Percentiles rank a stretch among this genome's conserved stretches.
Evolutionary conservation across 1,139 yeast genomes (phyloP).

Genomic region (Kodamaea fungicola): DNA sequence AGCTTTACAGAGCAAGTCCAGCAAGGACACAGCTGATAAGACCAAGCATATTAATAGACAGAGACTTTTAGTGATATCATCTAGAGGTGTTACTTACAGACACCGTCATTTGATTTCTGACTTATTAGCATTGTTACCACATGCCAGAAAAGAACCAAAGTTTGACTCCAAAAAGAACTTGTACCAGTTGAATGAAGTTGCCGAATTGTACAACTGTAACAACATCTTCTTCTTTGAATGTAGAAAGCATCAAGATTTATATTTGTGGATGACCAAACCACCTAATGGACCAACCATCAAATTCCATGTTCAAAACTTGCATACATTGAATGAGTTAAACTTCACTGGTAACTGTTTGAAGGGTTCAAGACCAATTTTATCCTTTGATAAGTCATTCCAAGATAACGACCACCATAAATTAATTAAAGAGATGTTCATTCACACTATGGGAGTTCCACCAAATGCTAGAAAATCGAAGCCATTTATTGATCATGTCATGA

Average conservation of each 20-base stretch:
- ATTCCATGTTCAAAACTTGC: conserved; percentile 90
- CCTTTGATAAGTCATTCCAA: conserved; percentile 76
- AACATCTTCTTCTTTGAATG: conserved; percentile 93
- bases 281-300: conserved; percentile 98
- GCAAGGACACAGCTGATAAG: conserved; percentile 44
- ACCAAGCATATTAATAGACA: conserved; percentile 68
- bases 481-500: conserved; percentile 90
- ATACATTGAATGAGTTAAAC: conserved; percentile 92
- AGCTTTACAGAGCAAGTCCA: conserved; percentile 55
- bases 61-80: conserved; percentile 80
- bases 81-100: conserved; percentile 91
- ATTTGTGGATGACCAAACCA: conserved; percentile 92
- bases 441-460: conserved; percentile 95
- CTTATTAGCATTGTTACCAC: conserved; percentile 78
- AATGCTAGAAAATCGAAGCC: conserved; percentile 93
- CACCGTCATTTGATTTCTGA: conserved; percentile 94
- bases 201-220: conserved; percentile 96
- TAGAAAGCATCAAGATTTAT: conserved; percentile 93
- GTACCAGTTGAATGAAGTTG: conserved; percentile 87
- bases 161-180: conserved; percentile 90
- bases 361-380: conserved; percentile 93
- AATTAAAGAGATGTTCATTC: conserved; percentile 81
- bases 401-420: conserved; percentile 60
- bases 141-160: conserved; percentile 94
- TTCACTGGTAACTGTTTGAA: conserved; percentile 94